Base-by-base conservation (phyloP, 2,329 filamentous ascomycete genomes). In the Zymoseptoria passerinii region DNA sequence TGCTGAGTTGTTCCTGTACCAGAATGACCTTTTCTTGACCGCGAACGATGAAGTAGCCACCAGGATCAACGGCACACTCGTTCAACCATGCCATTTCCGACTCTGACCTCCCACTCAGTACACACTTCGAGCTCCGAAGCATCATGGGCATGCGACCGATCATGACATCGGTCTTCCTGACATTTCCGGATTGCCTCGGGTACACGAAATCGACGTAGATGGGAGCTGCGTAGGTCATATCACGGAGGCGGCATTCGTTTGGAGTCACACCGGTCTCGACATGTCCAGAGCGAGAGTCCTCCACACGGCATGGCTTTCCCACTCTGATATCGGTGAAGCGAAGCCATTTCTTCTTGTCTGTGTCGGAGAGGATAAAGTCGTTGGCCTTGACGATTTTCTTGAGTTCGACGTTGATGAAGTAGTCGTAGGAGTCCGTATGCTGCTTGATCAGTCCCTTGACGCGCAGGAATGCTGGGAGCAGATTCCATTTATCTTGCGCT, bases 1-100 rank as follows among this genome's bases (percentile, higher is more conserved):
- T 99, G 81, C 94, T 99, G 71, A 99, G 79, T 76, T 99, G 94
- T 72, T 99, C 95, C 74, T 99, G 94, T 13, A 99, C 95, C 50
- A 99, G 78, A 70, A 99, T 99, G 66, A 99, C 94, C 78, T 99
- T 99, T 74, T 99, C 94, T 19, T 95, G 96, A 52, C 94, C 94
- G 68, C 92, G 90, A 65, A 97, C 91, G 69, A 99, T 94, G 70
- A 99, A 99, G 74, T 99, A 99, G 55, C 94, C 94, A 63, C 94
- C 94, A 0, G 95, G 94, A 70, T 99, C 94, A 48, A 99, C 80
- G 13, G 94, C 90, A 69, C 94, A 99, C 76, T 99, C 94, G 69
- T 95, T 94, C 80, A 97, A 87, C 53, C 86, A 77, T 61, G 90
- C 90, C 92, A 97, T 95, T 69, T 95, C 83, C 16, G 85, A 81